Base-by-base conservation (phyloP, 2,329 filamentous ascomycete genomes). In the Claviceps citrina region DNA sequence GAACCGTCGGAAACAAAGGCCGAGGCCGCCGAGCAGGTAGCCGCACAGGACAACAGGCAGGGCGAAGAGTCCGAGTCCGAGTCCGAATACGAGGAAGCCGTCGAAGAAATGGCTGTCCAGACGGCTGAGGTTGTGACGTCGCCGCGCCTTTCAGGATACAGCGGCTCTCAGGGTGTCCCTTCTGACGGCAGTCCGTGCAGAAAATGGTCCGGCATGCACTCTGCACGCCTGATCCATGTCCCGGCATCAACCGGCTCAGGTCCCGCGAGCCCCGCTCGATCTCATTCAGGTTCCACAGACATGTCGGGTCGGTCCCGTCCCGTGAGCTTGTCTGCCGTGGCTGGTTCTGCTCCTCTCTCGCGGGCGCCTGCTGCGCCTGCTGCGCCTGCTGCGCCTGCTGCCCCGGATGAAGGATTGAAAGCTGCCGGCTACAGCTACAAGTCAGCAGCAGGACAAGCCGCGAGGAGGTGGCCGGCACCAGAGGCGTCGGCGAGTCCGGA, bases 221-320 rank as follows among this genome's bases (percentile, higher is more conserved):
- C 72, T 3, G 67, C 70, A 27, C 68, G 73, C n/a, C 59, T 77
- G 27, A 70, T 76, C 20, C 71, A 76, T 27, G 71, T 76, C 5
- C 49, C 64, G 7, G 63, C 62, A 12, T 70, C 70, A 15, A 69
- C 66, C 47, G 73, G 67, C 45, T 69, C 70, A 7, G 49, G 62
- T 9, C 68, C 68, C 16, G 68, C 67, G 46, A 73, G 68, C 46
- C 68, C 70, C 10, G 51, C 55, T 8, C 59, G 60, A 31, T 72
- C 71, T n/a, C 64, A 67, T 28, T 58, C 63, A 33, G 64, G 60
- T 22, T 74, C 69, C 0, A 47, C 65, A 1, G 69, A 71, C 18
- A 55, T 59, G 2, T 46, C 54, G 10, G 67, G 70, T 26, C 58
- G 63, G n/a, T 51, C 54, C 10, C 63, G 64, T 12, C 55, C 62